phyloP scores from a whole-genome alignment of 179 eudicot species.

The Carnegiea gigantea region DNA sequence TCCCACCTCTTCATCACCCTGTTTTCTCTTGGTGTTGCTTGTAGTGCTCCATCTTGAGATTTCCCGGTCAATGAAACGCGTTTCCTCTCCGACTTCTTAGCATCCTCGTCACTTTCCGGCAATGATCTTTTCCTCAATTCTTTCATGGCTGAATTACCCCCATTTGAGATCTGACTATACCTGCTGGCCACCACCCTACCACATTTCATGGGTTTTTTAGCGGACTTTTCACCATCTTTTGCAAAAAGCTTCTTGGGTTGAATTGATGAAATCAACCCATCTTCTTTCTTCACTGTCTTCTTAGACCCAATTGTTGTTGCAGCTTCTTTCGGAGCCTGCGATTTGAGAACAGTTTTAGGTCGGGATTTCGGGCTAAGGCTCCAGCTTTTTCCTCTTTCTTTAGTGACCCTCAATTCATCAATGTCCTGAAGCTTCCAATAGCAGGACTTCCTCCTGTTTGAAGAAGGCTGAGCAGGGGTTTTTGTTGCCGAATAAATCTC shows the following conservation, averaged over 20 bases:
- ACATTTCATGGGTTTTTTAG: constrained; percentile 60
- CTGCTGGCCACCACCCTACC: constrained; percentile 81
- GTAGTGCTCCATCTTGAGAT: constrained; percentile 23
- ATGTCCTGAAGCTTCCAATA: constrained; percentile 78
- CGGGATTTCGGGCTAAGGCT: constrained; percentile 72
- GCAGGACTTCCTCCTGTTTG: constrained; percentile 72
- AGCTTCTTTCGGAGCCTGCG: constrained; percentile 44
- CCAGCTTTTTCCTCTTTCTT: constrained; percentile 53
- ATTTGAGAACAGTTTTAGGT: constrained; percentile 27
- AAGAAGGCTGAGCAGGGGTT: constrained; percentile 56
- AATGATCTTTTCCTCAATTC: constrained; percentile 64
- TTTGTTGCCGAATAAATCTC: constrained; percentile 48
- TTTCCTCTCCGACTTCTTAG: constrained; percentile 55
- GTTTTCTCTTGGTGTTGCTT: constrained; percentile 23
- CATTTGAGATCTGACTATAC: constrained; percentile 53
- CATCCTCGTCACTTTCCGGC: constrained; percentile 65
- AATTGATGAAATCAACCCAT: constrained; percentile 46
- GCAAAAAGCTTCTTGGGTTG: constrained; percentile 83
- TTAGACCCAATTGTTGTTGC: constrained; percentile 58
- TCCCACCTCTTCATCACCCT: constrained; percentile 74
- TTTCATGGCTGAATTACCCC: constrained; percentile 46
- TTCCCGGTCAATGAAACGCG: constrained; percentile 52
- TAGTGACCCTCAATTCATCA: constrained; percentile 61
- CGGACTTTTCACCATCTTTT: constrained; percentile 57
- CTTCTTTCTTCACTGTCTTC: constrained; percentile 69